phyloP scores from a whole-genome alignment of 2,329 filamentous ascomycete genomes.

The Ploettnerulaceae sp. region DNA sequence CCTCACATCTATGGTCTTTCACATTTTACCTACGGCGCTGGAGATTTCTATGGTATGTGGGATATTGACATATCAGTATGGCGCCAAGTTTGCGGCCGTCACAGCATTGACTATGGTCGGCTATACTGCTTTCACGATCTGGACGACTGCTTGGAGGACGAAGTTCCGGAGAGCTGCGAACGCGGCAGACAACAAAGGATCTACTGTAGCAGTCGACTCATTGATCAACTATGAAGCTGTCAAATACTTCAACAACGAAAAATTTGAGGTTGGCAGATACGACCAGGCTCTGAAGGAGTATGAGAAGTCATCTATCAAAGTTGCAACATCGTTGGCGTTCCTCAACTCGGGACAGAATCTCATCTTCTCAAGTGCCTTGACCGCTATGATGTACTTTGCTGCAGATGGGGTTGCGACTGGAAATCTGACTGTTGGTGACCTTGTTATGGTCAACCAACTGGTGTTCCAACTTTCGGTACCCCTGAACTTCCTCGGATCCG shows the following conservation, averaged over 20 bases:
- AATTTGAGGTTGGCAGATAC: slow-evolving; percentile 86
- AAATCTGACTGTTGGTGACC: slow-evolving; percentile 81
- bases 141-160: slow-evolving; percentile 93
- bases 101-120: slow-evolving; percentile 87
- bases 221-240: slow-evolving; percentile 99
- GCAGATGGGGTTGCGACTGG: slow-evolving; percentile 82
- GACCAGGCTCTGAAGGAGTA: slow-evolving; percentile 82
- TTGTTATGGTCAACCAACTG: slow-evolving; percentile 98
- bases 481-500: slow-evolving; percentile 95
- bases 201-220: slow-evolving; percentile 92
- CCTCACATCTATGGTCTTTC: slow-evolving; percentile 96
- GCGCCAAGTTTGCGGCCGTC: slow-evolving; percentile 83
- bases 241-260: slow-evolving; percentile 99
- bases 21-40: slow-evolving; percentile 86
- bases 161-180: slow-evolving; percentile 95
- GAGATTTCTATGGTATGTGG: slow-evolving; percentile 96
- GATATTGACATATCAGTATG: slow-evolving; percentile 95
- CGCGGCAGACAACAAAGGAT: slow-evolving; percentile 90
- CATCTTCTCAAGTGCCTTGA: slow-evolving; percentile 91
- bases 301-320: slow-evolving; percentile 92
- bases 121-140: slow-evolving; percentile 95
- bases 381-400: slow-evolving; percentile 97
- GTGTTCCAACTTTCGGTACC: slow-evolving; percentile 97
- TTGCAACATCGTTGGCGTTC: slow-evolving; percentile 86
- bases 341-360: slow-evolving; percentile 95